Evolutionary conservation across 768 basidiomycete genomes (phyloP), one percentile per base, ranked within the genome.

Genomic region (Trametes cinnabarina): DNA sequence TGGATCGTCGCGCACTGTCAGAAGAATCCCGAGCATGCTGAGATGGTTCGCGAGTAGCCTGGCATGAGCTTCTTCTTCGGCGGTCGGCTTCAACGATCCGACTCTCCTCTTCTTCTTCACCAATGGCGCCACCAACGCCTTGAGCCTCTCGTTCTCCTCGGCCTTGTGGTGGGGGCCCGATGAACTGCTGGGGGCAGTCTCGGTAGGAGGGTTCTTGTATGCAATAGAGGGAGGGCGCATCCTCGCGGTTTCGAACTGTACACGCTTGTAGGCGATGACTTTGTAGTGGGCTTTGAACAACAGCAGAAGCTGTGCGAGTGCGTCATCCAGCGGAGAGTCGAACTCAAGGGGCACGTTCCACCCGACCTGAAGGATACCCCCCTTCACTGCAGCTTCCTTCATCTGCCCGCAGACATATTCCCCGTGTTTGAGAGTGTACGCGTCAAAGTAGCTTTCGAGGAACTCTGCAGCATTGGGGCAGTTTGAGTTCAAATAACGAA

Each of bases 401-500:
- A 19, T 34, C 3, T 23, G 9, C 25, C 51, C 47, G 43, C 61
- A 62, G 6, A 14, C 20, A 12, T 26, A 55, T 22, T 25, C 26
- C 3, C n/a, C 34, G 35, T 47, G 11, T 1, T 19, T 2, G 25
- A 25, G 8, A 5, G 25, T 41, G 26, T 37, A 51, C 17, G 28
- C 12, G 30, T 46, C 34, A 35, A 57, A 46, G 42, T 37, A 57
- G 32, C 6, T 30, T 9, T 57, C 42, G 10, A 57, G 8, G 15
- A 20, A 56, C 14, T 20, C 19, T 5, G 39, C 37, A 7, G 30
- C 30, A 12, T 32, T 12, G 6, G 30, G 30, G 12, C 22, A 37
- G 55, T 50, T 50, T 28, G 47, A 48, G 4, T 10, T 1, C 14
- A 57, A 20, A 15, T 57, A 57, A 7, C 56, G 56, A n/a, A 41